A percentile compares a stretch with the other conserved stretches of the same genome.
Conservation (phyloP, 2,329 filamentous ascomycete species). For the Myriangium duriaei region DNA sequence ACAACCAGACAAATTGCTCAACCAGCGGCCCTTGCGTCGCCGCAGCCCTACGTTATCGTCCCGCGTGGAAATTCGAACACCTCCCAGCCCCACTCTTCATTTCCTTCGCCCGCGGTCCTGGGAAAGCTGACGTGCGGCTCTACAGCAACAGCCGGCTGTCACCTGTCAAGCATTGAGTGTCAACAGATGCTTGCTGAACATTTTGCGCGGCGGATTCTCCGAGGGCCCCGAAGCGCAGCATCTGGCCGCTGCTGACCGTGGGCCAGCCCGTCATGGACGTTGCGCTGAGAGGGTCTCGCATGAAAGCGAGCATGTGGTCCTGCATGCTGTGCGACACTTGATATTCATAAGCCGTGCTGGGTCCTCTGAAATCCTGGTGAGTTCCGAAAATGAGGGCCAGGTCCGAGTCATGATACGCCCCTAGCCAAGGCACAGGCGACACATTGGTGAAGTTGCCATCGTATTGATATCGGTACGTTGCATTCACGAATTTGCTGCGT, state of each 20-base stretch:
- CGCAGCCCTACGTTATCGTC: too few species aligned
- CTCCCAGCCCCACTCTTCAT: too few species aligned
- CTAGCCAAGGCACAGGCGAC: conserved; percentile 28
- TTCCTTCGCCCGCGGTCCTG: too few species aligned
- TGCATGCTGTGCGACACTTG: conserved; percentile 25
- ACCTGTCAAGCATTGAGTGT: too few species aligned
- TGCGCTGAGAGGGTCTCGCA: conserved; percentile 3
- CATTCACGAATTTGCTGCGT: conserved; percentile 18
- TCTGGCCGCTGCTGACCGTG: background rate
- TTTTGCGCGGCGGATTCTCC: background rate
- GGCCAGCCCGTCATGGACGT: background rate
- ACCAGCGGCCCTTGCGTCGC: too few species aligned
- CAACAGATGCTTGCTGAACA: too few species aligned
- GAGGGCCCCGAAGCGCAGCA: background rate
- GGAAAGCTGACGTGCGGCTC: too few species aligned
- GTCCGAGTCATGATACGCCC: conserved; percentile 31
- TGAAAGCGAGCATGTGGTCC: conserved; percentile 13
- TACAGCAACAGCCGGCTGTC: too few species aligned
- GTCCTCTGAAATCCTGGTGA: conserved; percentile 19
- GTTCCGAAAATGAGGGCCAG: conserved; percentile 30
- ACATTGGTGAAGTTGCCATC: conserved; percentile 32
- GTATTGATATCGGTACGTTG: conserved; percentile 31
- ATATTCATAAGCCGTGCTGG: conserved; percentile 11
- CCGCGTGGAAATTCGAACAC: too few species aligned
- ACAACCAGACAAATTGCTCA: too few species aligned